phyloP scores from a whole-genome alignment of 2,329 filamentous ascomycete species.

The Aaosphaeria arxii region DNA sequence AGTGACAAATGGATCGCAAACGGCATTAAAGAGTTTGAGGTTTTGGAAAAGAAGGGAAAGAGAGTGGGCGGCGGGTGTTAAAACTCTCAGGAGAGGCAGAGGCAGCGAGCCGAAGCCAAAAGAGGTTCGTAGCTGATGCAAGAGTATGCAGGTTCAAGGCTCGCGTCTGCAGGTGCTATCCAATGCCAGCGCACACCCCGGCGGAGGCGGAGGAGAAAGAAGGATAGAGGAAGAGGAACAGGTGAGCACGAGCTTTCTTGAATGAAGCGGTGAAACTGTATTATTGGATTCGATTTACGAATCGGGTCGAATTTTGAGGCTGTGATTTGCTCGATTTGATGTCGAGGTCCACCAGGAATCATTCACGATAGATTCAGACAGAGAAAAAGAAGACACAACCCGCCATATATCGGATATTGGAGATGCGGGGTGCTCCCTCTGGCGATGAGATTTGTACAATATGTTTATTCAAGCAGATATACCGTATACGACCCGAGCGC shows the following conservation, averaged over 20 bases:
- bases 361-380: too few relatives aligned
- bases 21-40: conserved; percentile 33
- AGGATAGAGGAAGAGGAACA: neutral
- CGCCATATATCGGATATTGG: conserved; percentile 20
- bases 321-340: too few relatives aligned
- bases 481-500: too few relatives aligned
- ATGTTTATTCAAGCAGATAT: too few relatives aligned
- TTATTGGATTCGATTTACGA: too few relatives aligned
- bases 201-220: conserved; percentile 21
- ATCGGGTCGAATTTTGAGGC: too few relatives aligned
- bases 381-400: conserved; percentile 1
- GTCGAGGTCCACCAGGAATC: too few relatives aligned
- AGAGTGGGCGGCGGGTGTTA: conserved; percentile 29
- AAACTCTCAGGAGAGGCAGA: conserved; percentile 22
- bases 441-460: too few relatives aligned
- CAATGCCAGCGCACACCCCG: conserved; percentile 23
- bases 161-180: conserved; percentile 28
- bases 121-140: conserved; percentile 26
- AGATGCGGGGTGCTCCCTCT: conserved; percentile 3
- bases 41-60: conserved; percentile 22
- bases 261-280: too few relatives aligned
- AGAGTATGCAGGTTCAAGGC: conserved; percentile 17
- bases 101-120: conserved; percentile 14
- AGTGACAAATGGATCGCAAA: conserved; percentile 30
- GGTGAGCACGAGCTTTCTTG: too few relatives aligned